Evolutionary conservation across 768 basidiomycete genomes (phyloP).

Genomic region (Suillus subaureus): DNA sequence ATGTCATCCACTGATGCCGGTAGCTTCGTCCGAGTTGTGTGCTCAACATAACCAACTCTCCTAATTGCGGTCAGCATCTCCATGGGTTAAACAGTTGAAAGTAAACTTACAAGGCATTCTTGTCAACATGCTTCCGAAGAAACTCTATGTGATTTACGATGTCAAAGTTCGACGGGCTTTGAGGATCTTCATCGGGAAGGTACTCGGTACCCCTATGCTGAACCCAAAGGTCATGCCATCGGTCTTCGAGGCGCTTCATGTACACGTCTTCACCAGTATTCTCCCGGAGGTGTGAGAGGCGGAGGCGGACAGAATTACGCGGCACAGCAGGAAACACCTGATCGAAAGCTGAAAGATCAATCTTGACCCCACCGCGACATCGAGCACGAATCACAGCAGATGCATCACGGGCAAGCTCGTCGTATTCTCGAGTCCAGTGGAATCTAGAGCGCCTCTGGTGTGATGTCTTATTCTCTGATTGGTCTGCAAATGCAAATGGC

Average conservation of each 20-base stretch:
- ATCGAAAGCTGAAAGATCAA: conserved; percentile 73
- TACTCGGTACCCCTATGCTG: conserved; percentile 65
- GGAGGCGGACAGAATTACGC: conserved; percentile 70
- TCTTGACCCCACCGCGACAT: conserved; percentile 57
- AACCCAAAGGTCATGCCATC: conserved; percentile 80
- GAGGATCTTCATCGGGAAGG: conserved; percentile 72
- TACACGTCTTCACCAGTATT: conserved; percentile 72
- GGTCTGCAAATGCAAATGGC: background rate
- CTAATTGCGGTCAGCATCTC: conserved; percentile 38
- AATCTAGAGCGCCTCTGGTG: conserved; percentile 63
- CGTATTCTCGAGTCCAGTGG: conserved; percentile 84
- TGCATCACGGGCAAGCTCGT: conserved; percentile 87
- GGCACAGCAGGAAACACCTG: conserved; percentile 82
- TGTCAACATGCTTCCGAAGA: conserved; percentile 80
- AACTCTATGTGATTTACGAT: conserved; percentile 82
- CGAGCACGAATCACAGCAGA: conserved; percentile 82
- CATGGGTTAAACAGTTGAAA: background rate
- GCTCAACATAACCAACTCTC: conserved; percentile 63
- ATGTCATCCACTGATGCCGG: conserved; percentile 49
- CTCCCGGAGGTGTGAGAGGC: conserved; percentile 61
- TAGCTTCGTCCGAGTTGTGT: conserved; percentile 40
- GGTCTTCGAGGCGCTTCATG: conserved; percentile 75
- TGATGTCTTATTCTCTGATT: conserved; percentile 15
- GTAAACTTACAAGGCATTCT: conserved; percentile 77
- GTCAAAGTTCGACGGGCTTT: conserved; percentile 73